Conservation (phyloP, 805 yeast genomes). For the Teunomyces atbi region DNA sequence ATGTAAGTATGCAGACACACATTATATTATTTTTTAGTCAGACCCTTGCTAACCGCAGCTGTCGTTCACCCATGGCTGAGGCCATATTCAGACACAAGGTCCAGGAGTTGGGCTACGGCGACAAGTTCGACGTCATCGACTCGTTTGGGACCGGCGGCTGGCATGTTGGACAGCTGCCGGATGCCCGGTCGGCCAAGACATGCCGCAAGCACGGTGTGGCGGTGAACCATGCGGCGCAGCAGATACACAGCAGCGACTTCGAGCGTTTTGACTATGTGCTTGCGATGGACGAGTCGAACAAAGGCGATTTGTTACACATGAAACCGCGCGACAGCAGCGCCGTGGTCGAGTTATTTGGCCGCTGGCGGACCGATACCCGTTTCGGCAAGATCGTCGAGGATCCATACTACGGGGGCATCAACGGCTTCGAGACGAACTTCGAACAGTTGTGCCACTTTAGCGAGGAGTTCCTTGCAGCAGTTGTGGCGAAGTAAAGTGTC, state of each 20-base stretch:
- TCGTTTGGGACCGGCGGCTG: slow-evolving; percentile 88
- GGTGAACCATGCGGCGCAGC: slow-evolving; percentile 73
- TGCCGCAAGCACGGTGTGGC: slow-evolving; percentile 74
- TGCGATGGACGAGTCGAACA: slow-evolving; percentile 68
- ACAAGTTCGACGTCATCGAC: slow-evolving; percentile 59
- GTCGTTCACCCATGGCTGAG: slow-evolving; percentile 98
- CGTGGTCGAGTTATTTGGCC: slow-evolving; percentile 67
- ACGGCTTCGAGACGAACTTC: slow-evolving; percentile 80
- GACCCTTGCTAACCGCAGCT: slow-evolving; percentile 42
- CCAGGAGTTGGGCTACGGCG: slow-evolving; percentile 42
- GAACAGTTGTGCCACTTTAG: slow-evolving; percentile 74
- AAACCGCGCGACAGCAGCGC: slow-evolving; percentile 53
- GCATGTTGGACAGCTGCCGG: slow-evolving; percentile 83
- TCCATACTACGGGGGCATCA: slow-evolving; percentile 87
- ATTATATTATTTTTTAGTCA: no score
- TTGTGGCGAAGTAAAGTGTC: background rate
- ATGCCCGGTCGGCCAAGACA: slow-evolving; percentile 64
- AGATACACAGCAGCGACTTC: slow-evolving; percentile 52
- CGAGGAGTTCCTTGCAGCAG: slow-evolving; percentile 57
- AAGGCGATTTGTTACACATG: slow-evolving; percentile 47
- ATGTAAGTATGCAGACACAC: slow-evolving; percentile 50
- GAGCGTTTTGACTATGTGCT: slow-evolving; percentile 63
- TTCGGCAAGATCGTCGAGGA: slow-evolving; percentile 69
- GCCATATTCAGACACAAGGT: slow-evolving; percentile 78
- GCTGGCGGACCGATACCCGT: slow-evolving; percentile 59